phyloP scores from a whole-genome alignment of 495 filamentous ascomycete species.

The Neurospora sp. region DNA sequence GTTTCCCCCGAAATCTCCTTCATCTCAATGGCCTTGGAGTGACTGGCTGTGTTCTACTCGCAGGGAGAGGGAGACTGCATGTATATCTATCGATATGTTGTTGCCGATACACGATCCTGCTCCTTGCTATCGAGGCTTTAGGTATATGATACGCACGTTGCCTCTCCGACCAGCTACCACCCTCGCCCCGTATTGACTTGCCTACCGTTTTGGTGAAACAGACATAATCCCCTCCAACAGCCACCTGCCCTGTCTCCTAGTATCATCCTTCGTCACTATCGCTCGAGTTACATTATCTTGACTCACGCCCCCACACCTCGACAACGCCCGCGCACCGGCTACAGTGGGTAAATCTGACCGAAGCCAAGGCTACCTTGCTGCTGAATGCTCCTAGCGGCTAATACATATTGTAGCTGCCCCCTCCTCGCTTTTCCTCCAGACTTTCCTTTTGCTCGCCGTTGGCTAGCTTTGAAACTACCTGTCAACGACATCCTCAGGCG shows the following conservation, averaged over 20 bases:
- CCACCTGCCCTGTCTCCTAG: neutral
- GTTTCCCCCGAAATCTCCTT: neutral
- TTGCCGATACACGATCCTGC: neutral
- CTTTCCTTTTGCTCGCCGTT: conserved; percentile 11
- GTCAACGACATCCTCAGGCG: neutral
- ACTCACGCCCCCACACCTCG: conserved; percentile 22
- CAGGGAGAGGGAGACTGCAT: neutral
- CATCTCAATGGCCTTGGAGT: neutral
- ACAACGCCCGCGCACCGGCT: conserved; percentile 3
- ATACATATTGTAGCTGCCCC: conserved; percentile 19
- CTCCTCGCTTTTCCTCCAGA: neutral
- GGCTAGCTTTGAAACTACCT: conserved; percentile 13
- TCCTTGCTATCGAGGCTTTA: conserved; percentile 8
- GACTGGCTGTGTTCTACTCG: neutral
- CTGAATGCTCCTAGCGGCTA: conserved; percentile 1
- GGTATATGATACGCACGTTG: neutral
- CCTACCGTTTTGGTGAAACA: conserved; percentile 18
- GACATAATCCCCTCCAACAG: conserved; percentile 7
- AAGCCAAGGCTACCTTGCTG: conserved; percentile 8
- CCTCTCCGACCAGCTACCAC: neutral
- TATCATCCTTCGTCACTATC: conserved; percentile 9
- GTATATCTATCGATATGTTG: neutral
- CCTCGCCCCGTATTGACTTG: neutral
- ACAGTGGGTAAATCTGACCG: conserved; percentile 17
- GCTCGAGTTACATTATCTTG: conserved; percentile 6